Evolutionary conservation across 2,329 filamentous ascomycete species (phyloP), one percentile per base, ranked within the genome.

Genomic region (Colletotrichum sojae): DNA sequence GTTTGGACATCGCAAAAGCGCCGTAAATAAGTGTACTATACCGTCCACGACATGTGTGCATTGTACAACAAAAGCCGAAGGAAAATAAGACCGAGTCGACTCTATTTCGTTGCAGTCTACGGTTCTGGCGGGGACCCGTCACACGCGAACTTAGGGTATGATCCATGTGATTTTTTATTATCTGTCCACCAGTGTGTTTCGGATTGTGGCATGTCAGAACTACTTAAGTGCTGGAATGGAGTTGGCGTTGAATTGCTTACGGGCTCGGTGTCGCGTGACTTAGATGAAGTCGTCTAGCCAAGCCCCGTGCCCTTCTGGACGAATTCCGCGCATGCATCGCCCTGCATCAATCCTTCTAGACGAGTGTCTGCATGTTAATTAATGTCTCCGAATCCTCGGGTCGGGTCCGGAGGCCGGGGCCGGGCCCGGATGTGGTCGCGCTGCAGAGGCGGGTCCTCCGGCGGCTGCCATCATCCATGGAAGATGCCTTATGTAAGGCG

Each of bases 1-100:
- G 8, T 36, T 20, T 39, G 54, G 49, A 18, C 52, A 45, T 40
- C 20, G 16, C 31, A 52, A 43, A 60, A 57, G 25, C 64, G 54
- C 51, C 64, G 71, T 67, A 71, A 52, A 72, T 67, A 62, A 58
- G 58, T 69, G 67, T 71, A 72, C 55, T 45, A 71, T 71, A 69
- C 66, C 65, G 51, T 55, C 25, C 36, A 25, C 58, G 36, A 53
- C 62, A 69, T 45, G 67, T 45, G 67, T 61, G 62, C 67, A 66
- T 60, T 66, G 63, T 71, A 65, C 54, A 65, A 69, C 43, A 67
- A 55, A 48, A 51, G 56, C 22, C 46, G 39, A 58, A 20, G 27
- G 22, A 31, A 43, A 59, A 25, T 6, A 68, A 59, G 53, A 65
- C n/a, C 25, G 65, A 58, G 53, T 64, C 54, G 25, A 59, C 54